phyloP scores from a whole-genome alignment of 768 basidiomycete species.

The Nevesoporus exiguus region DNA sequence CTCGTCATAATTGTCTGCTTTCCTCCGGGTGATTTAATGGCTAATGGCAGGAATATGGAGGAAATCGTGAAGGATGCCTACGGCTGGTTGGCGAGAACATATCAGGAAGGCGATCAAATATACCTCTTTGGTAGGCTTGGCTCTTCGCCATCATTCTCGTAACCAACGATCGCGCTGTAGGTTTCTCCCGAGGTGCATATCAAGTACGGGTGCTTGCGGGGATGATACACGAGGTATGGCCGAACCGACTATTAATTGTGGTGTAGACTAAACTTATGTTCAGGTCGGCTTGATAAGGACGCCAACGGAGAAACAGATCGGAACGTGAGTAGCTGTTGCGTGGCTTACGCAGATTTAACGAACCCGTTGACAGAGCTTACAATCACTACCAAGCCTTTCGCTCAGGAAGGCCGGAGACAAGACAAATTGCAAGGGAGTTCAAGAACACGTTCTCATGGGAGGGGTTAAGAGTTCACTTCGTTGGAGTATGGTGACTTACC shows the following conservation, averaged over 20 bases:
- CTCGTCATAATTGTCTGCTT: not conserved
- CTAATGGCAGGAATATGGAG: slow-evolving; percentile 33
- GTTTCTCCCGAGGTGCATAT: slow-evolving; percentile 45
- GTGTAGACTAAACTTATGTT: not conserved
- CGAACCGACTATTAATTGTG: no score
- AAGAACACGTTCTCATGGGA: slow-evolving; percentile 37
- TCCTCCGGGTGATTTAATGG: not conserved
- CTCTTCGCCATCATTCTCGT: not conserved
- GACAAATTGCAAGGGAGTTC: slow-evolving; percentile 27
- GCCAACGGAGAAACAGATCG: slow-evolving; percentile 22
- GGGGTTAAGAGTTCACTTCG: slow-evolving; percentile 2
- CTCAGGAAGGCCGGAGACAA: slow-evolving; percentile 11
- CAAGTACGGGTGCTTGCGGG: slow-evolving; percentile 39
- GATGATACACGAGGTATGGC: slow-evolving; percentile 37
- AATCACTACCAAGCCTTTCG: slow-evolving; percentile 13
- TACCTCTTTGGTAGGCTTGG: slow-evolving; percentile 31
- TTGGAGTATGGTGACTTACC: slow-evolving; percentile 1
- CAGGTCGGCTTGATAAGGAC: slow-evolving; percentile 9
- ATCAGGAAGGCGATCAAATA: slow-evolving; percentile 33
- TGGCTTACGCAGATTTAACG: not conserved
- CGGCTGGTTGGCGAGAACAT: slow-evolving; percentile 31
- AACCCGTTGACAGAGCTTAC: slow-evolving; percentile 9
- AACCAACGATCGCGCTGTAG: slow-evolving; percentile 4
- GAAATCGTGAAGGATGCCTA: slow-evolving; percentile 33
- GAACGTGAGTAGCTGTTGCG: slow-evolving; percentile 11